phyloP scores from a whole-genome alignment of 805 yeast species.

The Starmerella floris region DNA sequence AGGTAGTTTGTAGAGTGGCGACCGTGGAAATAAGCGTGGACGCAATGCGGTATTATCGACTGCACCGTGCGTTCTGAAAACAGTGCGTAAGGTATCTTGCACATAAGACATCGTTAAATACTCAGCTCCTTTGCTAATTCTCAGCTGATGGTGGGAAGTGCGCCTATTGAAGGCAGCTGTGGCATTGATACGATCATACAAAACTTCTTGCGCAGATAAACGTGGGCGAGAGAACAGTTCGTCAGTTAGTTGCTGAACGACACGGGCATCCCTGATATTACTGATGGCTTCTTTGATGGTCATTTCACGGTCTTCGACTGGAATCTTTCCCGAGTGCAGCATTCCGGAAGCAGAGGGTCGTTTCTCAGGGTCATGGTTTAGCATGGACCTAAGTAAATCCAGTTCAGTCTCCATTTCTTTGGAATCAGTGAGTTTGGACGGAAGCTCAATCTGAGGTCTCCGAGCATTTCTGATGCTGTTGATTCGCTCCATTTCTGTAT shows the following conservation, averaged over 20 bases:
- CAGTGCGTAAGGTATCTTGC: conserved; percentile 42
- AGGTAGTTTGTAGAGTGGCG: conserved; percentile 53
- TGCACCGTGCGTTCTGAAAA: conserved; percentile 78
- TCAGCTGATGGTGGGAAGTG: conserved; percentile 12
- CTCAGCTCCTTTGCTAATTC: neutral
- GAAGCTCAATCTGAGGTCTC: conserved; percentile 48
- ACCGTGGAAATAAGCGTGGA: conserved; percentile 66
- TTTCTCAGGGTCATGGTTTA: conserved; percentile 64
- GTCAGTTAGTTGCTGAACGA: conserved; percentile 86
- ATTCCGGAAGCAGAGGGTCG: conserved; percentile 73
- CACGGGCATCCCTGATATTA: conserved; percentile 75
- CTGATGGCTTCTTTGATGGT: conserved; percentile 76
- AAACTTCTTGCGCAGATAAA: conserved; percentile 66
- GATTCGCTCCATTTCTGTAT: conserved; percentile 92
- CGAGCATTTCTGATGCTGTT: conserved; percentile 56
- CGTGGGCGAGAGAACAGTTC: conserved; percentile 77
- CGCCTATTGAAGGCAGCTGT: conserved; percentile 1
- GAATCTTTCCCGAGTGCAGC: conserved; percentile 68
- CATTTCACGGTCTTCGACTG: conserved; percentile 82
- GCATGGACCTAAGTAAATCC: conserved; percentile 48
- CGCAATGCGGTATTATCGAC: conserved; percentile 49
- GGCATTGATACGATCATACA: conserved; percentile 43
- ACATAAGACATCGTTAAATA: conserved; percentile 41
- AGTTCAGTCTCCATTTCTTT: conserved; percentile 42
- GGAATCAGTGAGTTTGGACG: conserved; percentile 45